Conservation (phyloP, 1,284 basidiomycete species). For the Sporisorium reilianum region DNA sequence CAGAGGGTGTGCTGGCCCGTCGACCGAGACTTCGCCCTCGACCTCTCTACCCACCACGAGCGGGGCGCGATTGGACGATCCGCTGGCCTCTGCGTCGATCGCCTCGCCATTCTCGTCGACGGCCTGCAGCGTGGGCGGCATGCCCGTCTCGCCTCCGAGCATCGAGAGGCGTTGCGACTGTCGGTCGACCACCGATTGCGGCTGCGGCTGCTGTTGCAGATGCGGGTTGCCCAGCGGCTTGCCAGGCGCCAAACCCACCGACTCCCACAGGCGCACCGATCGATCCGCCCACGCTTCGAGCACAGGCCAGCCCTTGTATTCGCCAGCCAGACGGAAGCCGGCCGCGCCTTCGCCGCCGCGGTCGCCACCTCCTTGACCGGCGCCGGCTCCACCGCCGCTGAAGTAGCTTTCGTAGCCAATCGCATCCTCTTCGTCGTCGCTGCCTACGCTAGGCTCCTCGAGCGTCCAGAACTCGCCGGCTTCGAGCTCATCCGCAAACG, state of each 20-base stretch:
- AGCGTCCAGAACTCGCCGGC: conserved; percentile 75
- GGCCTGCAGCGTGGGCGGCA: conserved; percentile 22
- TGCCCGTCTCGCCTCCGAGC: conserved; percentile 29
- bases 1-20: conserved; percentile 44
- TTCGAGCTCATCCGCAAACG: conserved; percentile 92
- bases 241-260: conserved; percentile 54
- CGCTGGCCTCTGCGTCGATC: conserved; percentile 43
- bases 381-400: conserved; percentile 57
- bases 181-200: conserved; percentile 32
- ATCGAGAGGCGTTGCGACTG: conserved; percentile 37
- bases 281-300: conserved; percentile 68
- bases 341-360: conserved; percentile 60
- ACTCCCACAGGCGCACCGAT: conserved; percentile 61
- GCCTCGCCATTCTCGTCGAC: conserved; percentile 52
- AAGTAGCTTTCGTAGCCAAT: conserved; percentile 68
- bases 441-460: conserved; percentile 45
- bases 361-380: conserved; percentile 59
- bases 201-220: conserved; percentile 26
- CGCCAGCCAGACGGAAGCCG: conserved; percentile 60
- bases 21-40: conserved; percentile 26
- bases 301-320: conserved; percentile 66
- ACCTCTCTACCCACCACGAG: conserved; percentile 26
- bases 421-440: conserved; percentile 62
- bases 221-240: conserved; percentile 42
- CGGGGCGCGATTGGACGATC: conserved; percentile 10